These are phyloP conservation scores for Lipomyces yamadae DNA, from an alignment of 805 yeast species.

Conservation along the genomic window DNA sequence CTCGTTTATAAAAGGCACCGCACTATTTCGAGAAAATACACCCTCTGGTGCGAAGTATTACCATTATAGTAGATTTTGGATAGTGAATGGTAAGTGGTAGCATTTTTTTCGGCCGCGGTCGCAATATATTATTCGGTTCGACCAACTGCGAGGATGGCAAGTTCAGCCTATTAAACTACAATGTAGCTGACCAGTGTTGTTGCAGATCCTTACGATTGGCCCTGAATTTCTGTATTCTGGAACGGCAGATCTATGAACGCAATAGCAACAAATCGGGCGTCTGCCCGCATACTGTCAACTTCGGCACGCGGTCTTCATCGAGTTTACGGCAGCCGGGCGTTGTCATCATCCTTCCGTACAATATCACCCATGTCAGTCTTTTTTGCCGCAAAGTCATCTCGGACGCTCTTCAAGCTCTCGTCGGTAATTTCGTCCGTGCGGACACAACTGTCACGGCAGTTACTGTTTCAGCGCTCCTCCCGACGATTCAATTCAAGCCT, in stretches of 20 bases:
- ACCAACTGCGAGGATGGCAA: too few relatives aligned
- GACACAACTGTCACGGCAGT: not conserved
- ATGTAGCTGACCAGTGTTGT: not conserved
- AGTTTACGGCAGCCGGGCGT: not conserved
- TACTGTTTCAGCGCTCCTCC: not conserved
- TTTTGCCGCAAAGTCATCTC: not conserved
- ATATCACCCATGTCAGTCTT: not conserved
- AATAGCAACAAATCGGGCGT: conserved; percentile 1
- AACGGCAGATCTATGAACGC: not conserved
- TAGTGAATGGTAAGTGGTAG: not conserved
- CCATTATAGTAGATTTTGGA: not conserved
- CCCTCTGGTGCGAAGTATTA: not conserved
- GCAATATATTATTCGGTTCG: too few relatives aligned
- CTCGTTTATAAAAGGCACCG: too few relatives aligned
- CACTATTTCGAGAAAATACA: not conserved
- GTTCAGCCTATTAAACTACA: not conserved
- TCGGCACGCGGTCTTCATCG: not conserved
- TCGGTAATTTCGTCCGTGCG: not conserved
- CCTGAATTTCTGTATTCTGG: not conserved
- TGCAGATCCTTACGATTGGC: not conserved
- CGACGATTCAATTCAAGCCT: conserved; percentile 19
- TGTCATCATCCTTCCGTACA: not conserved
- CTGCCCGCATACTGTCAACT: not conserved
- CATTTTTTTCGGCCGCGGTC: not conserved
- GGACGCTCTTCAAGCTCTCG: conserved; percentile 6